A percentile compares a stretch with the other conserved stretches of the same genome.
These are phyloP conservation scores for cucumber (Cucumis sativus) DNA, from an alignment of 306 rosid species.

Conservation along the genomic window Cucumber_9930_V3 NC_026655.2:4493001-4493500, in stretches of 20 bases:
- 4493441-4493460: no score
- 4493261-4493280: conserved; percentile 93
- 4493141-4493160: conserved; percentile 12
- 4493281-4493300: neutral
- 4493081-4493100: neutral
- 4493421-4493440: no score
- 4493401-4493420: no score
- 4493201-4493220: conserved; percentile 96
- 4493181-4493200: conserved; percentile 92
- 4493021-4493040: neutral
- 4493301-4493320: neutral
- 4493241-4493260: conserved; percentile 81
- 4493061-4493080: neutral
- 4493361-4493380: neutral
- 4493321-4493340: neutral
- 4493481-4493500: no score
- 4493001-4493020: neutral
- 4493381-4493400: neutral
- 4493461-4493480: no score
- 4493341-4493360: neutral
- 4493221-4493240: conserved; percentile 87
- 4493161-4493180: conserved; percentile 48
- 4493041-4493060: neutral
- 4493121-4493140: neutral
- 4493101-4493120: neutral